phyloP scores from a whole-genome alignment of 2,329 filamentous ascomycete genomes.

The Pseudogymnoascus sp. region DNA sequence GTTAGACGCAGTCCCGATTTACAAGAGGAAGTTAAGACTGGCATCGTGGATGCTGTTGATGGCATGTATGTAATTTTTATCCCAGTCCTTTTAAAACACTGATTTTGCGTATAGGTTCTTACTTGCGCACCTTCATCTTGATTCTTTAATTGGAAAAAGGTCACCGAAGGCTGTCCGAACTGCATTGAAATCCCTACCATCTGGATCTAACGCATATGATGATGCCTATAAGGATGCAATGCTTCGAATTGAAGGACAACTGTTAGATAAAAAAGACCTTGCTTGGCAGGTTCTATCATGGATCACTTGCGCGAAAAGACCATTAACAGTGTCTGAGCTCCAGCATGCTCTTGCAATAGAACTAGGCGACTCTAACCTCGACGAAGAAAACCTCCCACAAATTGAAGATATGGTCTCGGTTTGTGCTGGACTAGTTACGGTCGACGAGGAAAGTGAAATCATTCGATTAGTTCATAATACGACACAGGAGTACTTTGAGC shows the following conservation, averaged over 20 bases:
- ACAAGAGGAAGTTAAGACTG: conserved; percentile 19
- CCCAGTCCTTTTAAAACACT: background rate
- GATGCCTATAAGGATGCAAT: conserved; percentile 25
- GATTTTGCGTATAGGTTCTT: conserved; percentile 28
- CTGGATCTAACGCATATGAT: conserved; percentile 16
- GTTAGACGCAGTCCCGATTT: conserved; percentile 15
- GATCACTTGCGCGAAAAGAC: conserved; percentile 18
- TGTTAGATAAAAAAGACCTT: conserved; percentile 18
- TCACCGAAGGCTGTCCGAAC: conserved; percentile 24
- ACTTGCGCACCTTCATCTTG: conserved; percentile 28
- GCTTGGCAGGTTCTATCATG: conserved; percentile 26
- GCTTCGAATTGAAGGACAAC: conserved; percentile 28
- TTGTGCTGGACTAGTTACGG: conserved; percentile 20
- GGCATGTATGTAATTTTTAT: conserved; percentile 27
- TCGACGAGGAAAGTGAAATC: conserved; percentile 19
- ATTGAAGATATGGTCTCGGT: conserved; percentile 13
- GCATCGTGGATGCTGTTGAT: conserved; percentile 20
- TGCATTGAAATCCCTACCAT: conserved; percentile 26
- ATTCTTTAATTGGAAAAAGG: conserved; percentile 25
- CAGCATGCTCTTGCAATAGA: conserved; percentile 29
- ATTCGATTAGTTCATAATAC: conserved; percentile 22
- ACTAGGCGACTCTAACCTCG: conserved; percentile 15
- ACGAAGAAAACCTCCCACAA: conserved; percentile 19
- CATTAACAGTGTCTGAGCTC: conserved; percentile 25
- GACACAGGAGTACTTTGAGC: conserved; percentile 37